Evolutionary conservation across 139 green algal species (phyloP).

Genomic region (Chlorella ohadii): DNA sequence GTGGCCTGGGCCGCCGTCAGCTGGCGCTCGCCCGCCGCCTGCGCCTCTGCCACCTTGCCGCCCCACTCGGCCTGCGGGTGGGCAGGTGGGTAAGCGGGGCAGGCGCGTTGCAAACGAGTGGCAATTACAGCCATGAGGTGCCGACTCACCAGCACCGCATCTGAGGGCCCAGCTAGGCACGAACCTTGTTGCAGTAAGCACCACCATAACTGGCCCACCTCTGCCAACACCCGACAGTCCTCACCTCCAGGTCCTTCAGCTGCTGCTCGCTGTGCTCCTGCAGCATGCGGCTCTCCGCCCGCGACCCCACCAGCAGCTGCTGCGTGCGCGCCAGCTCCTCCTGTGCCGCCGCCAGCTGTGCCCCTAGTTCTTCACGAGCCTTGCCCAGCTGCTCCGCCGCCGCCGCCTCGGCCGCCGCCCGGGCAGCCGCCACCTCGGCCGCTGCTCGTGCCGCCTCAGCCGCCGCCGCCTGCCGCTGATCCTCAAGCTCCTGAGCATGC

Average conservation of each 20-base stretch:
- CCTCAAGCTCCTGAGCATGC: not conserved
- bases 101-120: too few species aligned
- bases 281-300: constrained; percentile 27
- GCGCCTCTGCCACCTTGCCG: constrained; percentile 9
- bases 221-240: too few species aligned
- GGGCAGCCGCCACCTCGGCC: not conserved
- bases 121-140: too few species aligned
- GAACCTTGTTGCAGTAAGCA: too few species aligned
- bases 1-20: constrained; percentile 12
- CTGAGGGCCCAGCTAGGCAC: too few species aligned
- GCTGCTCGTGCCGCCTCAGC: not conserved
- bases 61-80: constrained; percentile 15
- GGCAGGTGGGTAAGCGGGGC: too few species aligned
- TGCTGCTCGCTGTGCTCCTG: constrained; percentile 39
- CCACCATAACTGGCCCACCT: too few species aligned
- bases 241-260: constrained; percentile 20
- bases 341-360: not conserved
- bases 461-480: not conserved
- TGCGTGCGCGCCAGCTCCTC: constrained; percentile 27
- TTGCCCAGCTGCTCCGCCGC: not conserved
- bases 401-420: constrained; percentile 10
- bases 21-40: not conserved
- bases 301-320: constrained; percentile 28
- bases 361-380: not conserved
- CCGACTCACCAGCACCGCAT: too few species aligned